Conservation (phyloP, 2,329 filamentous ascomycete species). For the Rhynchosporium agropyri region DNA sequence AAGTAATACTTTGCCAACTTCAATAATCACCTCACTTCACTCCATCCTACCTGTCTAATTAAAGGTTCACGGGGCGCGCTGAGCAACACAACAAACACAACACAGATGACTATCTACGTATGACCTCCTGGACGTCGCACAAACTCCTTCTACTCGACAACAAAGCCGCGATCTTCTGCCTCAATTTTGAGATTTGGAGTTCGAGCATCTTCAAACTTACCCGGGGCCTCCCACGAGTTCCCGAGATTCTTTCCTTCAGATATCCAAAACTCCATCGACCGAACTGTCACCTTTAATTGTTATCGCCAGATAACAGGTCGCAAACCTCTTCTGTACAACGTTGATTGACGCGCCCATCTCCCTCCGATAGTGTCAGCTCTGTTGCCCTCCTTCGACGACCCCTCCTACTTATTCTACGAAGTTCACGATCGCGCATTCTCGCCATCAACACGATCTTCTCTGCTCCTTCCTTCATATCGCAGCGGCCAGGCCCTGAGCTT, state of each 20-base stretch:
- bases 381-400: slow-evolving; percentile 13
- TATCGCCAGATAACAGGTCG: slow-evolving; percentile 14
- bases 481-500: slow-evolving; percentile 28
- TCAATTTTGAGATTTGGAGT: background rate
- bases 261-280: background rate
- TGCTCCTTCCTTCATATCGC: slow-evolving; percentile 24
- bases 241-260: background rate
- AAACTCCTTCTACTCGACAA: background rate
- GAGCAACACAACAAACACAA: background rate
- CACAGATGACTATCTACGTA: slow-evolving; percentile 25
- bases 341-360: background rate
- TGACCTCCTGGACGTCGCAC: slow-evolving; percentile 8
- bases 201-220: slow-evolving; percentile 15
- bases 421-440: slow-evolving; percentile 37
- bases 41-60: slow-evolving; percentile 3
- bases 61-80: slow-evolving; percentile 12
- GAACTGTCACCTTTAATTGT: background rate
- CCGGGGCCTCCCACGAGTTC: background rate
- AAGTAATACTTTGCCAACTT: background rate
- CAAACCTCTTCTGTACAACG: background rate
- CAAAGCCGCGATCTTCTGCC: background rate
- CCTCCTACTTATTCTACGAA: slow-evolving; percentile 24
- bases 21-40: slow-evolving; percentile 16
- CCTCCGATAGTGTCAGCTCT: slow-evolving; percentile 8
- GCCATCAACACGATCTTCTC: slow-evolving; percentile 13